These are phyloP conservation scores for Diaporthe eres DNA, from an alignment of 2,329 filamentous ascomycete genomes.

Conservation along the genomic window DNA sequence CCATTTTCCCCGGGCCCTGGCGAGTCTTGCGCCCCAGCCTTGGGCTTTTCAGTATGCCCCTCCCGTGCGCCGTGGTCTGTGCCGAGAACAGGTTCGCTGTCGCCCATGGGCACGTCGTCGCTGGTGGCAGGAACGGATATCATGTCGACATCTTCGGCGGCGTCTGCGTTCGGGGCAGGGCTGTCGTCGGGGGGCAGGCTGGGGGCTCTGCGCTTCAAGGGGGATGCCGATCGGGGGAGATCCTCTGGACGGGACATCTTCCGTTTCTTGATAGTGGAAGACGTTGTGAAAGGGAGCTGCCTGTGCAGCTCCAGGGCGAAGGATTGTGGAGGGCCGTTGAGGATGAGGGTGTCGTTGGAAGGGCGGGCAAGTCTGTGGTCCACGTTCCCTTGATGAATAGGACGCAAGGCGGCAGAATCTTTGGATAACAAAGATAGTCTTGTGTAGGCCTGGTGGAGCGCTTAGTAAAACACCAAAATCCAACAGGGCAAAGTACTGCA, in stretches of 20 bases:
- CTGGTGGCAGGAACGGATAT: conserved; percentile 48
- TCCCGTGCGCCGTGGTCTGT: conserved; percentile 23
- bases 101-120: conserved; percentile 24
- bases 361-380: conserved; percentile 31
- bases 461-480: conserved; percentile 38
- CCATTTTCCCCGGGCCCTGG: conserved; percentile 22
- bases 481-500: conserved; percentile 6
- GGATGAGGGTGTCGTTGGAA: conserved; percentile 36
- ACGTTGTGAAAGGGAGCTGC: conserved; percentile 81
- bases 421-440: conserved; percentile 34
- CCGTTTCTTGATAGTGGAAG: conserved; percentile 78
- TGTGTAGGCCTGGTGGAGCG: conserved; percentile 31
- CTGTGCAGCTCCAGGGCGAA: conserved; percentile 67
- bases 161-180: conserved; percentile 49
- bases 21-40: conserved; percentile 14
- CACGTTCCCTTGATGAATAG: conserved; percentile 24
- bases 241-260: conserved; percentile 72
- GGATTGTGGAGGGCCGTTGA: conserved; percentile 37
- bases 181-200: conserved; percentile 68
- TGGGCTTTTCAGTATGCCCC: conserved; percentile 2
- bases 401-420: conserved; percentile 37
- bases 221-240: conserved; percentile 74
- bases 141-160: conserved; percentile 63
- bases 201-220: conserved; percentile 74
- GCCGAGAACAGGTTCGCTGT: conserved; percentile 30